A percentile compares a stretch with the other conserved stretches of the same genome.
These are phyloP conservation scores for Dendrobium chrysotoxum DNA, from an alignment of 106 monocot species.

Conservation along the genomic window DNA sequence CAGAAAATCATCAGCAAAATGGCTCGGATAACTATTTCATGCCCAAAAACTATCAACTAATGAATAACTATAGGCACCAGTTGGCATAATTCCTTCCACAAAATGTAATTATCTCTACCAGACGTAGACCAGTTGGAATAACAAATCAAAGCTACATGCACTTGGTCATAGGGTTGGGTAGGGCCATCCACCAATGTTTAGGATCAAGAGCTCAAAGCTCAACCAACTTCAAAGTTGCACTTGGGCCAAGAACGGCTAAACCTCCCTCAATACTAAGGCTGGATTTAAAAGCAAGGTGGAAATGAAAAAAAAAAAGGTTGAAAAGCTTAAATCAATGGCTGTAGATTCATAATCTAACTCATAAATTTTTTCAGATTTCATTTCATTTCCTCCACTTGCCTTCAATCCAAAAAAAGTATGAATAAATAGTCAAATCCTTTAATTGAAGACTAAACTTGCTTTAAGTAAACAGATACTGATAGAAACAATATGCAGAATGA, in stretches of 20 bases:
- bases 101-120: background rate
- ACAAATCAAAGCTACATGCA: background rate
- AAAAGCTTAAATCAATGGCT: background rate
- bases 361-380: background rate
- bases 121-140: background rate
- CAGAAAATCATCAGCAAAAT: background rate
- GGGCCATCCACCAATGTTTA: background rate
- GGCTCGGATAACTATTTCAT: background rate
- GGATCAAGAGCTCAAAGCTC: constrained; percentile 1
- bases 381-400: background rate
- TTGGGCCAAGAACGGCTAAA: background rate
- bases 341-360: background rate
- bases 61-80: background rate
- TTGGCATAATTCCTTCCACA: background rate
- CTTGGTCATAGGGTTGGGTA: background rate
- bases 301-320: background rate
- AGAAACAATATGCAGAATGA: too few species aligned
- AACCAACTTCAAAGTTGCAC: background rate
- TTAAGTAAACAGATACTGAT: too few species aligned
- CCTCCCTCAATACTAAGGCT: background rate
- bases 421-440: background rate
- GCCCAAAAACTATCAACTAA: background rate
- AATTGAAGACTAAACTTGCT: too few species aligned
- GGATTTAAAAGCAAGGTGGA: background rate
- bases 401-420: background rate